phyloP scores from a whole-genome alignment of 495 filamentous ascomycete genomes.

The Copromyces sp. region DNA sequence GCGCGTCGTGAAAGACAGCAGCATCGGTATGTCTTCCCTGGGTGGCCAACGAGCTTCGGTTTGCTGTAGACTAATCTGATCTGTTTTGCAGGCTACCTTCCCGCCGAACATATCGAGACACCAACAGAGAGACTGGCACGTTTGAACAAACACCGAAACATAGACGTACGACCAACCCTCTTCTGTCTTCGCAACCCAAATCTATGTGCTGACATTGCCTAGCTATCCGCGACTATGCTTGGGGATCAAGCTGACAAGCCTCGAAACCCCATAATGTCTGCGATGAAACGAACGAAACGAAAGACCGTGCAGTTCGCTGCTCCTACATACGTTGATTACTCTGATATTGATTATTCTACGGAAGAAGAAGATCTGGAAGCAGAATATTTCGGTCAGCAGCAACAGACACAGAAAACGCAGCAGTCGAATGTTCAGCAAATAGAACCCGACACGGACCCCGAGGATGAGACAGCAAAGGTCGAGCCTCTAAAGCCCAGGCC shows the following conservation, averaged over 20 bases:
- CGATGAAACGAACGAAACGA: constrained; percentile 73
- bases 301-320: constrained; percentile 85
- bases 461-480: constrained; percentile 40
- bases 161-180: constrained; percentile 58
- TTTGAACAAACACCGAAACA: constrained; percentile 95
- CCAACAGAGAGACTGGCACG: constrained; percentile 89
- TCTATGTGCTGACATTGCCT: constrained; percentile 11
- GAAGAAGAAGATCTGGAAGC: constrained; percentile 64
- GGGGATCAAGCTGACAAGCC: constrained; percentile 82
- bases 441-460: constrained; percentile 20
- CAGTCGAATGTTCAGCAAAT: constrained; percentile 15
- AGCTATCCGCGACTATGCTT: constrained; percentile 92
- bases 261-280: constrained; percentile 81
- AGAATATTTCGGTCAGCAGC: constrained; percentile 22
- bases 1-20: constrained; percentile 90
- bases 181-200: not conserved
- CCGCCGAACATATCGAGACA: constrained; percentile 97
- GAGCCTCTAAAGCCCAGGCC: constrained; percentile 35
- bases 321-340: constrained; percentile 83
- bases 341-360: constrained; percentile 77
- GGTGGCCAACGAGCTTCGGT: not conserved
- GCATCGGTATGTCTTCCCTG: constrained; percentile 60
- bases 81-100: constrained; percentile 64
- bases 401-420: constrained; percentile 27
- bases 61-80: constrained; percentile 11